Percentiles rank a stretch among this genome's conserved stretches.
phyloP scores from a whole-genome alignment of 257 asterid genomes.

The Datura wrightii region DNA sequence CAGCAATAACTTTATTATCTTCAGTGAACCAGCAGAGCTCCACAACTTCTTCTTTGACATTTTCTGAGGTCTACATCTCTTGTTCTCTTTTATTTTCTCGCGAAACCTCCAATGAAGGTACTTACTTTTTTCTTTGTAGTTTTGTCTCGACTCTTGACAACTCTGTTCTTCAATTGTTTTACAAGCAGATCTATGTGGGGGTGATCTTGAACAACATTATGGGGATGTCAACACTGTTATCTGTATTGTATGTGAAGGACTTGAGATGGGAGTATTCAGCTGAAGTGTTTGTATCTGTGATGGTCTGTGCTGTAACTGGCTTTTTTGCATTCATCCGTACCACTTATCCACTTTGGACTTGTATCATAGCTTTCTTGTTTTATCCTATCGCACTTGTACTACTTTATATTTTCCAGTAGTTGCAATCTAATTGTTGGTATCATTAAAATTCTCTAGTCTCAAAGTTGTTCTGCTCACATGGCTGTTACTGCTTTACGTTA shows the following conservation, averaged over 20 bases:
- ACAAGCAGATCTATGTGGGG: slow-evolving; percentile 60
- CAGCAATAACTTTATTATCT: slow-evolving; percentile 44
- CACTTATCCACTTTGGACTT: slow-evolving; percentile 61
- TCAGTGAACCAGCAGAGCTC: slow-evolving; percentile 57
- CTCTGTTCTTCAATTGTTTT: slow-evolving; percentile 1
- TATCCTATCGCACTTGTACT: slow-evolving; percentile 58
- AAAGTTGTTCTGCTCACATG: neutral
- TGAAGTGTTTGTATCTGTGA: slow-evolving; percentile 57
- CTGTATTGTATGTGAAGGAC: slow-evolving; percentile 58
- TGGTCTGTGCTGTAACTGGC: slow-evolving; percentile 53
- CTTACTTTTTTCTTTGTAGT: neutral
- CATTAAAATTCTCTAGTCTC: neutral
- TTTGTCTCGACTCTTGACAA: neutral
- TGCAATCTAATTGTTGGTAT: neutral
- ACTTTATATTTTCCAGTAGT: slow-evolving; percentile 49
- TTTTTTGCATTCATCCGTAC: slow-evolving; percentile 45
- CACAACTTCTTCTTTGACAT: slow-evolving; percentile 66
- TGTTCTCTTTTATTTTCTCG: neutral
- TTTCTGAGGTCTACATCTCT: slow-evolving; percentile 61
- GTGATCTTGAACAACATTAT: slow-evolving; percentile 69
- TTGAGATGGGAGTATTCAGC: slow-evolving; percentile 69
- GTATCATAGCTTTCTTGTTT: slow-evolving; percentile 55
- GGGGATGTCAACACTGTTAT: slow-evolving; percentile 57
- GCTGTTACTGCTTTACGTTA: neutral
- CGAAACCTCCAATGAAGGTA: neutral